phyloP scores from a whole-genome alignment of 306 rosid genomes.

The Fragaria nilgerrensis region DNA sequence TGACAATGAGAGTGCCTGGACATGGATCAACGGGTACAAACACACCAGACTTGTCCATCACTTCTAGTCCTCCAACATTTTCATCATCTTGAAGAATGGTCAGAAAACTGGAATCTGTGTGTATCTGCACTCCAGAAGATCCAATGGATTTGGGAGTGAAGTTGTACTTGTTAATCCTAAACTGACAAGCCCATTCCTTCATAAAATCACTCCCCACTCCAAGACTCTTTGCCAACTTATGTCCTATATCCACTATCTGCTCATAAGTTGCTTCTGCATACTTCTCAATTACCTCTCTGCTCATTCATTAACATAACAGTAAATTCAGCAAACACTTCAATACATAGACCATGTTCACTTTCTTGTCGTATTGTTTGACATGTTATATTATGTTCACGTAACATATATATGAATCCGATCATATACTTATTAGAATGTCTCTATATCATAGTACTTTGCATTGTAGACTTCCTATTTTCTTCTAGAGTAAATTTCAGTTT shows the following conservation, averaged over 20 bases:
- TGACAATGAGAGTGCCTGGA: conserved; percentile 43
- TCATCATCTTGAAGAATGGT: conserved; percentile 73
- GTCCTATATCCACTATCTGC: conserved; percentile 31
- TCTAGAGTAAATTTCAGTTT: too few species aligned
- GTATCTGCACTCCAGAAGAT: conserved; percentile 40
- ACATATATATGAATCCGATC: too few species aligned
- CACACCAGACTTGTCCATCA: conserved; percentile 36
- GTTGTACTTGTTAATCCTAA: conserved; percentile 61
- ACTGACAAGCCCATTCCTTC: conserved; percentile 45
- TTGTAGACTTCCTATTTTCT: too few species aligned
- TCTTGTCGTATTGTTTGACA: too few species aligned
- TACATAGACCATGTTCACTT: not conserved
- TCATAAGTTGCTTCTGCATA: conserved; percentile 45
- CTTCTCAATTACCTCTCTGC: conserved; percentile 28
- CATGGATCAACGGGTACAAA: conserved; percentile 44
- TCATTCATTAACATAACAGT: not conserved
- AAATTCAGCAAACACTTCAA: not conserved
- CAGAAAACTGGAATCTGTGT: conserved; percentile 55
- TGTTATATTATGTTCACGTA: not conserved
- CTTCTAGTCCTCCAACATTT: conserved; percentile 60
- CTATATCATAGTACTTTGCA: too few species aligned
- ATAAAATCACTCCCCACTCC: conserved; percentile 35
- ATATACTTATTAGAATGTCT: too few species aligned
- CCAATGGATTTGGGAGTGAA: conserved; percentile 52
- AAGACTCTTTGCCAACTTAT: conserved; percentile 43